Evolutionary conservation across 371 early-diverging fungal genomes (phyloP).

Genomic region (Mortierella sp.): DNA sequence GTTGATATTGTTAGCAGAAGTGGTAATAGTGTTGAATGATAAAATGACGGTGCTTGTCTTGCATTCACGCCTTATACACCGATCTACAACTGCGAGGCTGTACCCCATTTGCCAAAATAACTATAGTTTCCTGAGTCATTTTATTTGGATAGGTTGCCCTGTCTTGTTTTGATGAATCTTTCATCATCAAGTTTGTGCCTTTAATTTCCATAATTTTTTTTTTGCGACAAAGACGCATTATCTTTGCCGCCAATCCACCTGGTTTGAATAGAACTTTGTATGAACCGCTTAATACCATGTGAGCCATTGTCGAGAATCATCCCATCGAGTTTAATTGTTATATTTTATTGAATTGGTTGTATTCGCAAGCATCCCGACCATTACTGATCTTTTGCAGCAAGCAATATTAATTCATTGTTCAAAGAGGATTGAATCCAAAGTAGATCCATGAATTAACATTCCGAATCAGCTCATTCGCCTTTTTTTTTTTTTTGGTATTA

Average conservation of each 20-base stretch:
- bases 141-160: no score
- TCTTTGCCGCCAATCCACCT: no score
- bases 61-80: neutral
- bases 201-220: no score
- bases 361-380: constrained; percentile 13
- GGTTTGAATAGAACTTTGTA: no score
- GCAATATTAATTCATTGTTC: neutral
- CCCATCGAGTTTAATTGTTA: neutral
- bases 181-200: no score
- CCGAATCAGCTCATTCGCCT: neutral
- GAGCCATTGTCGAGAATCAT: neutral
- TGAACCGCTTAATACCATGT: neutral
- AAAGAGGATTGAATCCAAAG: neutral
- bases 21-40: neutral
- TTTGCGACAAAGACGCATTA: no score
- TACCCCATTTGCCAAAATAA: no score
- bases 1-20: neutral
- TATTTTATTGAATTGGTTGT: constrained; percentile 5
- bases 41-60: neutral
- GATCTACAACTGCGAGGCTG: no score
- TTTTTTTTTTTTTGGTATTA: neutral
- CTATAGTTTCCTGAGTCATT: no score
- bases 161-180: no score
- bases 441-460: neutral
- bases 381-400: neutral